Conservation (phyloP, 768 basidiomycete genomes). For the Cantharellus cinnabarinus region DNA sequence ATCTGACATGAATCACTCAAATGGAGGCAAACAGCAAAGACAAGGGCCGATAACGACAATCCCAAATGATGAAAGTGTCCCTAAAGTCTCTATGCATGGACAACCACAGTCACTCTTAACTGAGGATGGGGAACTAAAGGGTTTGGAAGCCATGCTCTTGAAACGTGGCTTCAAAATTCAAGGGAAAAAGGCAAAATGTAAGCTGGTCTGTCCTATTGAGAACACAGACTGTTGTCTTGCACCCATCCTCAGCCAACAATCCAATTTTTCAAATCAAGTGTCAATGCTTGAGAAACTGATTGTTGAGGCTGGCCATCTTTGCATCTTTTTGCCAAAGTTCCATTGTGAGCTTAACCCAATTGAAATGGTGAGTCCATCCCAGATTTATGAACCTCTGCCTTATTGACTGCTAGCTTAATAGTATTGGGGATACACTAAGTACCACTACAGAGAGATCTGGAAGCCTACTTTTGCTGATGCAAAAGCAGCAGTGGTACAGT, state of each 20-base stretch:
- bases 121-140: conserved; percentile 10
- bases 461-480: conserved; percentile 15
- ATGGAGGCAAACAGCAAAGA: conserved; percentile 21
- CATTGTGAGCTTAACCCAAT: neutral
- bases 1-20: conserved; percentile 23
- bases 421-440: conserved; percentile 5
- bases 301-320: neutral
- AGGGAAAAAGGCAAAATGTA: neutral
- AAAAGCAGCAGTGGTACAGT: conserved; percentile 2
- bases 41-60: conserved; percentile 21
- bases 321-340: neutral
- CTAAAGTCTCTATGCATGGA: conserved; percentile 4
- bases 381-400: neutral
- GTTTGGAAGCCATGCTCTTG: conserved; percentile 15
- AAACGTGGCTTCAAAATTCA: neutral
- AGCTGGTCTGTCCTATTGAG: conserved; percentile 20
- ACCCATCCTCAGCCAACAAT: conserved; percentile 1
- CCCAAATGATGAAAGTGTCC: conserved; percentile 17
- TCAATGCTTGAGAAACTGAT: conserved; percentile 8
- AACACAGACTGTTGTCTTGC: conserved; percentile 13
- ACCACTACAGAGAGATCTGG: conserved; percentile 10
- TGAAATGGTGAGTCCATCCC: neutral
- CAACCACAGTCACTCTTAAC: neutral
- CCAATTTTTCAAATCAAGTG: conserved; percentile 8
- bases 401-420: conserved; percentile 6